Percentiles rank a stretch among this genome's conserved stretches.
Evolutionary conservation across 228 moss, liverwort and hornwort species (phyloP).

Genomic region (Sphagnum fallax): DNA sequence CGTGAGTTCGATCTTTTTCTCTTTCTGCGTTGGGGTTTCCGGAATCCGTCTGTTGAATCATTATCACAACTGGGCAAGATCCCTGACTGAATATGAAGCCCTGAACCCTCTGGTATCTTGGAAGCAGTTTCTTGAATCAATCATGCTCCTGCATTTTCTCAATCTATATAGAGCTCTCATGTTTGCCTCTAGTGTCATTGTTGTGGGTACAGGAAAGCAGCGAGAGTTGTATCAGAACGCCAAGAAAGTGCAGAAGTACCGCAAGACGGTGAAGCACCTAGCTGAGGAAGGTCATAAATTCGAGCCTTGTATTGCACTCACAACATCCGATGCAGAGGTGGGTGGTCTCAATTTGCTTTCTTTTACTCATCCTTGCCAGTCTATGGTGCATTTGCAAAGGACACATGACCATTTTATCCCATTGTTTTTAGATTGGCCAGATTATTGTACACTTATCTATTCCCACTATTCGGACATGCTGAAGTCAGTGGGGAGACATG

Average conservation of each 20-base stretch:
- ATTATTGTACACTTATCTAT: not conserved
- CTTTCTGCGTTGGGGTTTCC: not conserved
- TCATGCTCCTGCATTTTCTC: not conserved
- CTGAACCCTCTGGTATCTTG: not conserved
- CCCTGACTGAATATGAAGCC: too few relatives aligned
- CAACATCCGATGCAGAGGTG: slow-evolving; percentile 6
- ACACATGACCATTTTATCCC: not conserved
- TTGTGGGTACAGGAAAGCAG: slow-evolving; percentile 57
- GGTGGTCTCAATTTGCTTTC: not conserved
- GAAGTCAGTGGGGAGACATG: too few relatives aligned
- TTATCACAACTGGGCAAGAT: not conserved
- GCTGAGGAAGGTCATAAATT: slow-evolving; percentile 35
- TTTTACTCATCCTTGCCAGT: not conserved
- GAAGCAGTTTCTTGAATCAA: not conserved
- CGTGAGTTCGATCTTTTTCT: slow-evolving; percentile 24
- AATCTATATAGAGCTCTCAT: not conserved
- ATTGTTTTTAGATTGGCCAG: not conserved
- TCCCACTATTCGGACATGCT: too few relatives aligned
- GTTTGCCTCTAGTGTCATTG: not conserved
- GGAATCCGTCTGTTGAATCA: not conserved
- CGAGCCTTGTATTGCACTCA: slow-evolving; percentile 12
- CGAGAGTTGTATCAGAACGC: slow-evolving; percentile 78
- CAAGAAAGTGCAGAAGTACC: slow-evolving; percentile 83
- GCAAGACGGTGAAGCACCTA: slow-evolving; percentile 62
- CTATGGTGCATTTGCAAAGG: not conserved